These are phyloP conservation scores for Podospora tetraspora DNA, from an alignment of 495 filamentous ascomycete species.

Conservation along the genomic window DNA sequence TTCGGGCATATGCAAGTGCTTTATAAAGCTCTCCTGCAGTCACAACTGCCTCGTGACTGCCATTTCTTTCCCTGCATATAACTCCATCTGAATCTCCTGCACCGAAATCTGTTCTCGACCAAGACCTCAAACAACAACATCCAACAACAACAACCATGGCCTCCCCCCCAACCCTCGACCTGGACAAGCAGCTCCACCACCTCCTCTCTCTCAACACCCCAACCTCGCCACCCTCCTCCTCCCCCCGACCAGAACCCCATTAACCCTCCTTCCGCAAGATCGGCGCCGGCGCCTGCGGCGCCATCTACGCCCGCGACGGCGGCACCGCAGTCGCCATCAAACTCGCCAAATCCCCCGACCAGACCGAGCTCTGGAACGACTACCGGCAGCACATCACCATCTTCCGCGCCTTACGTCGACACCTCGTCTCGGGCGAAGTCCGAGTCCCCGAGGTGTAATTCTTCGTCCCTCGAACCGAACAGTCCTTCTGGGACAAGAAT, in stretches of 20 bases:
- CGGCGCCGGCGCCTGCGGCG: conserved; percentile 21
- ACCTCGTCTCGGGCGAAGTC: conserved; percentile 8
- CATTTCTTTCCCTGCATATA: not conserved
- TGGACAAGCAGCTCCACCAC: not conserved
- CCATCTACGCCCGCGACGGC: conserved; percentile 10
- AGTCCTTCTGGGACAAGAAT: not conserved
- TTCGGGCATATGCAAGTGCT: not conserved
- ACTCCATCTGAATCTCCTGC: not conserved
- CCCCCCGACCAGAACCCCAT: not conserved
- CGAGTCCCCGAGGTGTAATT: conserved; percentile 1
- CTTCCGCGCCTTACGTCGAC: not conserved
- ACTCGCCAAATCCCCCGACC: conserved; percentile 7
- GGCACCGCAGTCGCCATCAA: conserved; percentile 4
- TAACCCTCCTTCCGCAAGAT: conserved; percentile 11
- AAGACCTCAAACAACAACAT: no score
- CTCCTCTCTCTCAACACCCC: not conserved
- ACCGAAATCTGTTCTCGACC: not conserved
- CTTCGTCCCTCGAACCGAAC: not conserved
- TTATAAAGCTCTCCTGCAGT: no score
- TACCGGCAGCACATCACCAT: not conserved
- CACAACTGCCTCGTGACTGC: not conserved
- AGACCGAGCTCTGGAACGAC: conserved; percentile 14
- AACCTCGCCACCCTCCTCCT: not conserved
- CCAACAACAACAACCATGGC: not conserved
- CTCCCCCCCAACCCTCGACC: not conserved